Evolutionary conservation across 2,329 filamentous ascomycete species (phyloP).

Genomic region (Whalleya microplaca): DNA sequence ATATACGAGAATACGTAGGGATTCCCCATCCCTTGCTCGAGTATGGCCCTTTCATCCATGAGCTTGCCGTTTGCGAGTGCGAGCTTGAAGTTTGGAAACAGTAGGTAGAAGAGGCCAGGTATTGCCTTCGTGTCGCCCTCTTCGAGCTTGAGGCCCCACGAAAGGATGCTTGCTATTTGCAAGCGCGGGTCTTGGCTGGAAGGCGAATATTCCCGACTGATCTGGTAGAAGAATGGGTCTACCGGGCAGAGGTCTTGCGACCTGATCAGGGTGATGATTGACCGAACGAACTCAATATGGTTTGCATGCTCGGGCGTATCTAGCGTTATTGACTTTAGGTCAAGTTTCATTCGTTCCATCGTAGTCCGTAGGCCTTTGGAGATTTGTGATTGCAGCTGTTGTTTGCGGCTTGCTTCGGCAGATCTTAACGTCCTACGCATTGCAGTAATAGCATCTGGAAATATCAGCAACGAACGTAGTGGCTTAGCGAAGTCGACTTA

Average conservation of each 20-base stretch:
- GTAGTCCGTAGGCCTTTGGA: conserved; percentile 47
- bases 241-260: conserved; percentile 59
- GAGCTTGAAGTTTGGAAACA: conserved; percentile 61
- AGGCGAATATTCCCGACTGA: conserved; percentile 59
- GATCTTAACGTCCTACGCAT: conserved; percentile 55
- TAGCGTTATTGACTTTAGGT: conserved; percentile 46
- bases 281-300: conserved; percentile 56
- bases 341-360: conserved; percentile 59
- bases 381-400: conserved; percentile 45
- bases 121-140: conserved; percentile 54
- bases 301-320: conserved; percentile 45
- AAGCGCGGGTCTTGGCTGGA: conserved; percentile 59
- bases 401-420: conserved; percentile 41
- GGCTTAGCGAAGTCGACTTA: conserved; percentile 26
- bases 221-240: conserved; percentile 60
- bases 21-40: conserved; percentile 54
- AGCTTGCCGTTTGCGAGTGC: conserved; percentile 54
- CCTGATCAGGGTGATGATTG: conserved; percentile 57
- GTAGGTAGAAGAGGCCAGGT: conserved; percentile 58
- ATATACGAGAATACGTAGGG: conserved; percentile 50
- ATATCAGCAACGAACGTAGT: conserved; percentile 11
- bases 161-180: conserved; percentile 58
- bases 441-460: conserved; percentile 44
- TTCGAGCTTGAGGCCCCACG: conserved; percentile 58
- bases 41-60: conserved; percentile 48